These are phyloP conservation scores for Ambrosiella beaveri DNA, from an alignment of 2,329 filamentous ascomycete species.

Conservation along the genomic window DNA sequence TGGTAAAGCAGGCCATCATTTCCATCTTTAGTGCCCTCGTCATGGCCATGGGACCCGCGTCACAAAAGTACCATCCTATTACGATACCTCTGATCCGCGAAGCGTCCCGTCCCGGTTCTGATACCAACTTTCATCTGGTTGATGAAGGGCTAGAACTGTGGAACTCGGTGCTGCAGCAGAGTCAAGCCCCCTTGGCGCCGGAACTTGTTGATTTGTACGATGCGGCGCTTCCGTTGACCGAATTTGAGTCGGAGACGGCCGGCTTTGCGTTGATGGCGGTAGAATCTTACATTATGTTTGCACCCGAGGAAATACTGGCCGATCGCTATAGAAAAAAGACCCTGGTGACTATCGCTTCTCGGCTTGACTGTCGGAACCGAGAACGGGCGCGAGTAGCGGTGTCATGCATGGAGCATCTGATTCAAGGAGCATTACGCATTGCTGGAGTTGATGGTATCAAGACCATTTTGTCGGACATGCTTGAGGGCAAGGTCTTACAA, in stretches of 20 bases:
- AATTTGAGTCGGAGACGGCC: constrained; percentile 47
- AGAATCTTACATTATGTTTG: constrained; percentile 53
- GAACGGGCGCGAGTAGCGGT: constrained; percentile 41
- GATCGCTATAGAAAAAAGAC: constrained; percentile 35
- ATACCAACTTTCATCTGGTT: constrained; percentile 63
- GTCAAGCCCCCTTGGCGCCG: constrained; percentile 40
- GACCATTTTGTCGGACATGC: constrained; percentile 47
- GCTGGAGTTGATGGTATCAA: constrained; percentile 44
- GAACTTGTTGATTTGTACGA: constrained; percentile 47
- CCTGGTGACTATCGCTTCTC: constrained; percentile 31
- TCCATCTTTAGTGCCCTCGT: constrained; percentile 72
- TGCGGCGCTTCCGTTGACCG: constrained; percentile 47
- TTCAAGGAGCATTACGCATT: constrained; percentile 43
- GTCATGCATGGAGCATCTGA: constrained; percentile 45
- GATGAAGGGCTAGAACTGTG: constrained; percentile 88
- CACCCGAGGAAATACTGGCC: constrained; percentile 47
- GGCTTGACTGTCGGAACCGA: constrained; percentile 35
- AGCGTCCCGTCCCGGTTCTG: constrained; percentile 59
- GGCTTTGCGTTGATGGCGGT: constrained; percentile 45
- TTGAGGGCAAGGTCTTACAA: constrained; percentile 43
- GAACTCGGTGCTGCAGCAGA: constrained; percentile 55
- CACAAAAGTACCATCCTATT: constrained; percentile 58
- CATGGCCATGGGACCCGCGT: constrained; percentile 65
- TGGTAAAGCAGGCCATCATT: constrained; percentile 87
- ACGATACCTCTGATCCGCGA: constrained; percentile 70